phyloP scores from a whole-genome alignment of 345 rosid species.

The Gossypium ekmanianum region DNA sequence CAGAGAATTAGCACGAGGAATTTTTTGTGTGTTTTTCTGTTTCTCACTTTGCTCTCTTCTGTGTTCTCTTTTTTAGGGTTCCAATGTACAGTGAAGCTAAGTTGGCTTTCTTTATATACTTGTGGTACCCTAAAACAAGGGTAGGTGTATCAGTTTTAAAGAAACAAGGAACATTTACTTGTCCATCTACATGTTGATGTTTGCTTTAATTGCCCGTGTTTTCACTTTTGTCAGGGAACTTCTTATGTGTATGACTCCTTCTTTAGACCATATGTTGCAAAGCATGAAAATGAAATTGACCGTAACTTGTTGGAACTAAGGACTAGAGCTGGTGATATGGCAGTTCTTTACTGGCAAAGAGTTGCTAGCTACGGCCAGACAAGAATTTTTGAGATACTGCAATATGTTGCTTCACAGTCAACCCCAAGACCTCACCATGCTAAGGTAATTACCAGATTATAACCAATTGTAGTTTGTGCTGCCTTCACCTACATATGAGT shows the following conservation, averaged over 20 bases:
- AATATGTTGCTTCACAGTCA: slow-evolving; percentile 51
- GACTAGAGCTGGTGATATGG: slow-evolving; percentile 46
- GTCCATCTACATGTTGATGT: neutral
- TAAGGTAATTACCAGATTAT: slow-evolving; percentile 37
- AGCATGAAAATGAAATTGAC: slow-evolving; percentile 66
- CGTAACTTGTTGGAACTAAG: slow-evolving; percentile 52
- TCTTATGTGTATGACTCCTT: slow-evolving; percentile 49
- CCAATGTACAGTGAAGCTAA: slow-evolving; percentile 82
- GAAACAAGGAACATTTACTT: neutral
- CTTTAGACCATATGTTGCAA: slow-evolving; percentile 46
- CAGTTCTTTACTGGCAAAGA: slow-evolving; percentile 48
- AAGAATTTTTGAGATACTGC: slow-evolving; percentile 47
- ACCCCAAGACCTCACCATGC: slow-evolving; percentile 28
- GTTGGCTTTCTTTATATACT: slow-evolving; percentile 66
- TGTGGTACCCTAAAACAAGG: slow-evolving; percentile 75
- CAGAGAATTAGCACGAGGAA: too few species aligned
- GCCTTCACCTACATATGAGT: neutral
- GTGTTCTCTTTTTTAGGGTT: slow-evolving; percentile 45
- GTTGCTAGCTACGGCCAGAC: slow-evolving; percentile 55
- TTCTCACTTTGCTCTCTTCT: slow-evolving; percentile 11
- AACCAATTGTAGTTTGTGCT: neutral
- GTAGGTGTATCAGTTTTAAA: slow-evolving; percentile 29
- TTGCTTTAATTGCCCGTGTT: slow-evolving; percentile 10
- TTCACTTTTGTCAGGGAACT: slow-evolving; percentile 44
- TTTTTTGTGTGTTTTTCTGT: neutral